Evolutionary conservation across 2,329 filamentous ascomycete species (phyloP).

Genomic region (Botrytis deweyae): DNA sequence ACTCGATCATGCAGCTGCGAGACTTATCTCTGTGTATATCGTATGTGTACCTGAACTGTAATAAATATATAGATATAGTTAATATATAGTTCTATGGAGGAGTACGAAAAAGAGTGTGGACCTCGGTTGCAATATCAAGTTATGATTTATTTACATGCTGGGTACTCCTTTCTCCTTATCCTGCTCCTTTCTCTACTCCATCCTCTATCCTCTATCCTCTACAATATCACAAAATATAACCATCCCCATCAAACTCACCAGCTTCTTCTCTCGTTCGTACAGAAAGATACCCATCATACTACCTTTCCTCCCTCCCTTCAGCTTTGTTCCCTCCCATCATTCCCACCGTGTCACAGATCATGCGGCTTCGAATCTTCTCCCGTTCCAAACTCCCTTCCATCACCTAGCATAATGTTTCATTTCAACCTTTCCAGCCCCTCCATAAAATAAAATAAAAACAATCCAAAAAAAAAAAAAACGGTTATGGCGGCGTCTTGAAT

Average conservation of each 20-base stretch:
- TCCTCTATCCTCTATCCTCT: not conserved
- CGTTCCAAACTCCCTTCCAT: not conserved
- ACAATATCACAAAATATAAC: not conserved
- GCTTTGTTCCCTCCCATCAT: not conserved
- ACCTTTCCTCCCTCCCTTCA: not conserved
- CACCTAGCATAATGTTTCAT: not conserved
- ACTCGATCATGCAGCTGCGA: not conserved
- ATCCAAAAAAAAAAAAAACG: not conserved
- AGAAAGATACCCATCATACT: not conserved
- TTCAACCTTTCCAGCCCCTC: not conserved
- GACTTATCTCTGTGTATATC: conserved; percentile 2
- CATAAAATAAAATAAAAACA: not conserved
- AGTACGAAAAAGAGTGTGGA: not conserved
- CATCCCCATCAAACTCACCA: not conserved
- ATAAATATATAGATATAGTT: too few relatives aligned
- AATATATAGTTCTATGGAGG: not conserved
- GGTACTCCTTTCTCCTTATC: not conserved
- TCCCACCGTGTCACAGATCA: not conserved
- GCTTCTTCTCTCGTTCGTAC: not conserved
- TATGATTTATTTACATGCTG: not conserved
- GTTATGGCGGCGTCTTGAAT: not conserved
- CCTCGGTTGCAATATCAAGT: not conserved
- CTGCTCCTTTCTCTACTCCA: not conserved
- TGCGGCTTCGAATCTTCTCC: not conserved
- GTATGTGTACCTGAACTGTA: not conserved